These are phyloP conservation scores for Ceratocystis variospora DNA, from an alignment of 2,329 filamentous ascomycete species.

Conservation along the genomic window DNA sequence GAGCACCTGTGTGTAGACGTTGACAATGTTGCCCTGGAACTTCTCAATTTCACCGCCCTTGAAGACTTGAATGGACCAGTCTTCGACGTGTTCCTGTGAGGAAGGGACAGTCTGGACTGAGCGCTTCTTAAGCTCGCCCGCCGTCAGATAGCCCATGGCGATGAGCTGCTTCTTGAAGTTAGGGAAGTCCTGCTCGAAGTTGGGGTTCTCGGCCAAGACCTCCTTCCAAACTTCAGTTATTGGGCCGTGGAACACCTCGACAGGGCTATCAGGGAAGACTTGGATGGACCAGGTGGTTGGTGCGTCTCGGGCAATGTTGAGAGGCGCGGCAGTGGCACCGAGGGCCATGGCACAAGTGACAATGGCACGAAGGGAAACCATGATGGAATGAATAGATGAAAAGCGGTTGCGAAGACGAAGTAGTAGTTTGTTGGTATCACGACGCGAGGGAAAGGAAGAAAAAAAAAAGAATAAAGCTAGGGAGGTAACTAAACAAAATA, in stretches of 20 bases:
- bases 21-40: slow-evolving; percentile 10
- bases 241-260: slow-evolving; percentile 9
- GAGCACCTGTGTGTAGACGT: slow-evolving; percentile 9
- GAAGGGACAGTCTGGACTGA: background rate
- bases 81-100: background rate
- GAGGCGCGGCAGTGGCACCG: slow-evolving; percentile 13
- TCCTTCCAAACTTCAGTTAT: slow-evolving; percentile 10
- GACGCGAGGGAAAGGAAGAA: background rate
- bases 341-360: slow-evolving; percentile 15
- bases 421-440: background rate
- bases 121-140: background rate
- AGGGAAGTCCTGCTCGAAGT: slow-evolving; percentile 17
- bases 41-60: background rate
- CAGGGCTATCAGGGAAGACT: slow-evolving; percentile 7
- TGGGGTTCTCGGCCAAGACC: slow-evolving; percentile 10
- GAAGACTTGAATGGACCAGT: slow-evolving; percentile 14
- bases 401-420: background rate
- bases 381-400: slow-evolving; percentile 19
- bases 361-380: slow-evolving; percentile 16
- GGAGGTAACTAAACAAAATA: background rate
- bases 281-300: slow-evolving; percentile 15
- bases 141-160: slow-evolving; percentile 8
- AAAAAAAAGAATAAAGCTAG: background rate
- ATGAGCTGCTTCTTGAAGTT: slow-evolving; percentile 16
- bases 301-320: background rate